Evolutionary conservation across 352 stramenopile genomes (phyloP).

Genomic region (Phytophthora boehmeriae): DNA sequence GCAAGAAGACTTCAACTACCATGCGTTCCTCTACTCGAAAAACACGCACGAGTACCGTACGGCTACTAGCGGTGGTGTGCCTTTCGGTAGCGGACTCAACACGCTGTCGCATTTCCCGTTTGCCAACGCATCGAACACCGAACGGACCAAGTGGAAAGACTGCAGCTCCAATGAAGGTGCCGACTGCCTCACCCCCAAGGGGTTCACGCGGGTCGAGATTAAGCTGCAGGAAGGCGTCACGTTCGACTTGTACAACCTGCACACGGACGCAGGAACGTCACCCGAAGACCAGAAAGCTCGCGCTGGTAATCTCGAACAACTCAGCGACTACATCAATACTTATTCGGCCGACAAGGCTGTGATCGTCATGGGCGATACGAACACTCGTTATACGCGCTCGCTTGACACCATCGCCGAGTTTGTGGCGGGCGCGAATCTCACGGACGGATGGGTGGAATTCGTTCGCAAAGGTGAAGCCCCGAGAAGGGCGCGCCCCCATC

Average conservation of each 20-base stretch:
- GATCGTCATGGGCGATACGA: constrained; percentile 49
- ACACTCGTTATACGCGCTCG: constrained; percentile 45
- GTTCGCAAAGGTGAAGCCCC: constrained; percentile 31
- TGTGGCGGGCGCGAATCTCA: constrained; percentile 19
- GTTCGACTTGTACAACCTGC: constrained; percentile 48
- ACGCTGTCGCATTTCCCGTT: constrained; percentile 44
- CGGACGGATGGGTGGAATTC: constrained; percentile 40
- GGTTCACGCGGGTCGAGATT: constrained; percentile 44
- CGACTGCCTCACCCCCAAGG: constrained; percentile 49
- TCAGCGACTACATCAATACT: constrained; percentile 35
- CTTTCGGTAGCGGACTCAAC: constrained; percentile 44
- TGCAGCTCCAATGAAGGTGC: constrained; percentile 44
- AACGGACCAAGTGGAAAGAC: constrained; percentile 41
- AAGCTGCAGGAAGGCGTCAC: constrained; percentile 40
- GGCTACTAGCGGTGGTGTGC: constrained; percentile 36
- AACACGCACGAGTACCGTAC: constrained; percentile 42
- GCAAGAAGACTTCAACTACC: constrained; percentile 38
- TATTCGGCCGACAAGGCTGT: constrained; percentile 46
- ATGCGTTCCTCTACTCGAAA: constrained; percentile 31
- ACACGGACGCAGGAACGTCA: constrained; percentile 37
- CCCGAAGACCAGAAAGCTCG: constrained; percentile 31
- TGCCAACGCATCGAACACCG: constrained; percentile 28
- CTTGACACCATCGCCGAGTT: constrained; percentile 38
- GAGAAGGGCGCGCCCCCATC: constrained; percentile 26
- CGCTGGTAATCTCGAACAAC: constrained; percentile 34